Evolutionary conservation across 139 green algal genomes (phyloP).

Genomic region (Diplosphaera chodatii): DNA sequence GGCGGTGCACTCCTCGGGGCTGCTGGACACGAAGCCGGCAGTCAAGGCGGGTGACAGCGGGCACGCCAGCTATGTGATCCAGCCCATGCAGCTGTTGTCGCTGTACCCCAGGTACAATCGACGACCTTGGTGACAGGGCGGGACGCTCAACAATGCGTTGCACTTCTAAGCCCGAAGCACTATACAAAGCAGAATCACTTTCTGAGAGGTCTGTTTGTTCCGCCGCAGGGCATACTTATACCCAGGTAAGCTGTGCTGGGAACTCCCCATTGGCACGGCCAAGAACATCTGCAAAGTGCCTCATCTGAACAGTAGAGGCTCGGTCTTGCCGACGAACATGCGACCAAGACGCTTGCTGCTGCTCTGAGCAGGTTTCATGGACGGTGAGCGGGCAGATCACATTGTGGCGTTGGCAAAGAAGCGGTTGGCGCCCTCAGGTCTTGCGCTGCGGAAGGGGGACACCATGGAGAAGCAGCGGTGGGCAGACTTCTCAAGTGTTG

Average conservation of each 20-base stretch:
- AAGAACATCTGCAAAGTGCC: too few relatives aligned
- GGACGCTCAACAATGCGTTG: too few relatives aligned
- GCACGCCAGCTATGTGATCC: background rate
- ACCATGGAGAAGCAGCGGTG: conserved; percentile 21
- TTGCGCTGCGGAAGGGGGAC: conserved; percentile 43
- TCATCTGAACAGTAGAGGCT: too few relatives aligned
- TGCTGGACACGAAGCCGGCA: background rate
- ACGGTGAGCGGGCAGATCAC: conserved; percentile 16
- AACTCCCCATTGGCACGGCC: too few relatives aligned
- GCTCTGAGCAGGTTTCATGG: conserved; percentile 43
- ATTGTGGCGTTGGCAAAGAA: conserved; percentile 31
- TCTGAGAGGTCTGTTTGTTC: too few relatives aligned
- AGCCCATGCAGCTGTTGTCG: conserved; percentile 36
- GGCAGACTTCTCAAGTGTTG: too few relatives aligned
- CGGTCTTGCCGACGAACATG: too few relatives aligned
- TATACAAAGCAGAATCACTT: too few relatives aligned
- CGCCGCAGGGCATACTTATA: conserved; percentile 17
- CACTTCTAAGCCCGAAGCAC: too few relatives aligned
- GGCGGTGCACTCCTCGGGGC: background rate
- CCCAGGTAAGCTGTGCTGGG: background rate
- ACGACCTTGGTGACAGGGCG: too few relatives aligned
- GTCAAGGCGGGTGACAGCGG: background rate
- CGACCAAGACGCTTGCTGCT: too few relatives aligned
- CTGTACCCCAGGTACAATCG: conserved; percentile 37
- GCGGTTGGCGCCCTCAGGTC: conserved; percentile 23